These are phyloP conservation scores for Starmera caribaea DNA, from an alignment of 805 yeast species.

Conservation along the genomic window DNA sequence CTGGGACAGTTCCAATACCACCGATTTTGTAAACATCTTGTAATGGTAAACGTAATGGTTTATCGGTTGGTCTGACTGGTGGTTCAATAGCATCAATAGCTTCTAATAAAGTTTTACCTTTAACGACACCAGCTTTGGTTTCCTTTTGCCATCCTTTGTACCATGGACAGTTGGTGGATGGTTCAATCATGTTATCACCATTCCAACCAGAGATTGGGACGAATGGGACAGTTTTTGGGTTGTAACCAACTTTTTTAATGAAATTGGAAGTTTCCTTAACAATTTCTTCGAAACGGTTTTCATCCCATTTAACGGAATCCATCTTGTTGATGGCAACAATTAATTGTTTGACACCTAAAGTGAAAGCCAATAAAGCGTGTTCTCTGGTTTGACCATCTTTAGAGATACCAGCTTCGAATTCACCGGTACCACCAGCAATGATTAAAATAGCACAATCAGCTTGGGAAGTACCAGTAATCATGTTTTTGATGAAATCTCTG, in stretches of 20 bases:
- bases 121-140: constrained; percentile 67
- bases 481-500: constrained; percentile 94
- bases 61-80: constrained; percentile 78
- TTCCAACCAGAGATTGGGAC: constrained; percentile 92
- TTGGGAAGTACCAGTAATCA: constrained; percentile 94
- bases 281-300: constrained; percentile 71
- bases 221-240: constrained; percentile 84
- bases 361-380: constrained; percentile 86
- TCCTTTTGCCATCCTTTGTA: constrained; percentile 90
- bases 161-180: constrained; percentile 78
- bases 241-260: constrained; percentile 84
- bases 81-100: constrained; percentile 85
- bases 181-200: constrained; percentile 90
- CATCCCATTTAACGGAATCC: constrained; percentile 87
- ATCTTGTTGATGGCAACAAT: constrained; percentile 90
- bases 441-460: constrained; percentile 90
- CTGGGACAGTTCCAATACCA: constrained; percentile 94
- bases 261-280: constrained; percentile 71
- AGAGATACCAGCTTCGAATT: constrained; percentile 94
- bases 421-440: constrained; percentile 91
- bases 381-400: constrained; percentile 95
- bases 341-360: constrained; percentile 82
- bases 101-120: constrained; percentile 83
- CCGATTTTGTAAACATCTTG: constrained; percentile 93
- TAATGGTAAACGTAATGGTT: constrained; percentile 86